Evolutionary conservation across 208 protist genomes (phyloP).

Genomic region (Porcisia deanei): DNA sequence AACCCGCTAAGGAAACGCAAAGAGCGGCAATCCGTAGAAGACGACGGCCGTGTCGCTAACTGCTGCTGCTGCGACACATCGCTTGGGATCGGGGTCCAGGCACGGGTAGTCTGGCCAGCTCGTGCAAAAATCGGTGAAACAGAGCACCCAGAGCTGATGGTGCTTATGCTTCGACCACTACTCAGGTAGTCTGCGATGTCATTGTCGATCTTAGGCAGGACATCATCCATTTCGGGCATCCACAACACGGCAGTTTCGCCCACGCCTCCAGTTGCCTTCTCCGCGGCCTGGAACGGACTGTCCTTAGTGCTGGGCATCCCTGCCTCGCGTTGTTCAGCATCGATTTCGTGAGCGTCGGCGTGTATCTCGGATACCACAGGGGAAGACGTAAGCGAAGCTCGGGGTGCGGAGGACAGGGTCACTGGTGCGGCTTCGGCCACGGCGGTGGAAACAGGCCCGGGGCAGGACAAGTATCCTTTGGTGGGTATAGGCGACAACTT

Average conservation of each 20-base stretch:
- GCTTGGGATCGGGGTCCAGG: slow-evolving; percentile 20
- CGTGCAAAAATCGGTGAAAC: slow-evolving; percentile 15
- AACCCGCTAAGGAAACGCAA: neutral
- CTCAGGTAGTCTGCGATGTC: slow-evolving; percentile 3
- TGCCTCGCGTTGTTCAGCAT: neutral
- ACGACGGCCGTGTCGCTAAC: neutral
- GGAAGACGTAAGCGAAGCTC: neutral
- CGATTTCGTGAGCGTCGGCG: neutral
- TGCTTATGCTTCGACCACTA: neutral
- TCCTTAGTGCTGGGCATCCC: neutral
- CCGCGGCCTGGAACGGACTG: neutral
- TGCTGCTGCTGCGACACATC: slow-evolving; percentile 14
- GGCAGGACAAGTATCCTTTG: slow-evolving; percentile 27
- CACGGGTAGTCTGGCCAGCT: slow-evolving; percentile 23
- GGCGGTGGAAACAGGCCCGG: neutral
- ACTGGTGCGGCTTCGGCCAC: neutral
- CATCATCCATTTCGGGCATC: too few relatives aligned
- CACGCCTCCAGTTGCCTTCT: too few relatives aligned
- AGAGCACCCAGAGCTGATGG: slow-evolving; percentile 13
- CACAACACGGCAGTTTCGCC: neutral
- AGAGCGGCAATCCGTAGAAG: neutral
- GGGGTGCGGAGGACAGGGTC: neutral
- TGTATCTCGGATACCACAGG: slow-evolving; percentile 16
- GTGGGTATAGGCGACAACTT: slow-evolving; percentile 62
- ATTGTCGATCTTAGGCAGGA: too few relatives aligned